phyloP scores from a whole-genome alignment of 73 alveolate genomes.

The Tetrahymena borealis region DNA sequence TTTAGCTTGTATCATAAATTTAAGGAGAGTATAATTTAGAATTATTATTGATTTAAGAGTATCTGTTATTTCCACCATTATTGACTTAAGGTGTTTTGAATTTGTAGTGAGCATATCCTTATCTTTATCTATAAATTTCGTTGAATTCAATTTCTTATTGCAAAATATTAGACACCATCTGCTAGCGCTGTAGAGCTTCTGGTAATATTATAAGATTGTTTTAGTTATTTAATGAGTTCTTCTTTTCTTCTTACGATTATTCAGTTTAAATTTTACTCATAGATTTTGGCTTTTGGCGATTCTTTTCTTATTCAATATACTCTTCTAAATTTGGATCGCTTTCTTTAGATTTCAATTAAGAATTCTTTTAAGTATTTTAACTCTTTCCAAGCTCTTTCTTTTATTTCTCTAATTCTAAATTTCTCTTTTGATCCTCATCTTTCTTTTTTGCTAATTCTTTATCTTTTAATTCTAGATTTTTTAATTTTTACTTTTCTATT shows the following conservation, averaged over 20 bases:
- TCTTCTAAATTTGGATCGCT: too few relatives aligned
- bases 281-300: background rate
- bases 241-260: background rate
- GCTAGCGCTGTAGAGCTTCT: background rate
- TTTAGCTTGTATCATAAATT: background rate
- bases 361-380: too few relatives aligned
- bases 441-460: conserved; percentile 2
- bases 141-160: background rate
- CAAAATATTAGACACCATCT: background rate
- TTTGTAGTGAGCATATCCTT: background rate
- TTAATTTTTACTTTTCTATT: background rate
- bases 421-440: conserved; percentile 1
- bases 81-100: background rate
- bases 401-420: conserved; percentile 3
- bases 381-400: too few relatives aligned
- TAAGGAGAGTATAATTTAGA: background rate
- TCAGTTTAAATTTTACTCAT: background rate
- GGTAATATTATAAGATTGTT: background rate
- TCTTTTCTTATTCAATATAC: too few relatives aligned
- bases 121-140: background rate
- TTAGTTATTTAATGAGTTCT: background rate
- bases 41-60: background rate
- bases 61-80: background rate
- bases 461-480: background rate
- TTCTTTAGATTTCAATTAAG: too few relatives aligned